phyloP scores from a whole-genome alignment of 768 basidiomycete species.

The Pisolithus marmoratus region DNA sequence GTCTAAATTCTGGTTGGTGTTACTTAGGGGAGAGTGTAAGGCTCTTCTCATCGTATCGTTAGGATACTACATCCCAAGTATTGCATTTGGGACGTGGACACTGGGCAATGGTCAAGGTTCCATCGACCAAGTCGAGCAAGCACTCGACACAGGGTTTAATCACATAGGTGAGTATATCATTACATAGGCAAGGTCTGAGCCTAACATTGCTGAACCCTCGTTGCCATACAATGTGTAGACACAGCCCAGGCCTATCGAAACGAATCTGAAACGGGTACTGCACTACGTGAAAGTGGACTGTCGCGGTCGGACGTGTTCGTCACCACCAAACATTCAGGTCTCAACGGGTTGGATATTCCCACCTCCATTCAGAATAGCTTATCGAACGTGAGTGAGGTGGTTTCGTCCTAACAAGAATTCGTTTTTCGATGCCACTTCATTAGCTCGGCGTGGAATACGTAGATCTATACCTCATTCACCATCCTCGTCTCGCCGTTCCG shows the following conservation, averaged over 20 bases:
- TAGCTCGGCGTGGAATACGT: constrained; percentile 62
- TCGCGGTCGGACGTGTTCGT: constrained; percentile 53
- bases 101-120: constrained; percentile 51
- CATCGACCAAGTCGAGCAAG: constrained; percentile 54
- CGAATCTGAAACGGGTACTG: constrained; percentile 41
- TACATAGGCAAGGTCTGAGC: too few relatives aligned
- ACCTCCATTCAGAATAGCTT: constrained; percentile 54
- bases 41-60: neutral
- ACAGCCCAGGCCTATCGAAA: constrained; percentile 61
- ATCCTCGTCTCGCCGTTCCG: constrained; percentile 45
- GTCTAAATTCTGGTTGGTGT: constrained; percentile 52
- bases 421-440: neutral
- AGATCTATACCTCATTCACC: constrained; percentile 69
- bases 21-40: neutral
- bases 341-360: constrained; percentile 44
- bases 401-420: neutral
- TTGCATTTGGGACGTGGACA: constrained; percentile 65
- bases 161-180: constrained; percentile 50
- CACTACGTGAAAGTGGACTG: constrained; percentile 47
- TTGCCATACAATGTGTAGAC: constrained; percentile 29
- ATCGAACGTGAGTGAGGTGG: constrained; percentile 40
- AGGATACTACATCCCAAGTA: constrained; percentile 42
- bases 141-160: constrained; percentile 53
- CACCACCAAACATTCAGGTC: constrained; percentile 60
- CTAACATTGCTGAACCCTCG: too few relatives aligned